Base-by-base conservation (phyloP, 2,329 filamentous ascomycete genomes). In the Pestalotiopsis sp. region DNA sequence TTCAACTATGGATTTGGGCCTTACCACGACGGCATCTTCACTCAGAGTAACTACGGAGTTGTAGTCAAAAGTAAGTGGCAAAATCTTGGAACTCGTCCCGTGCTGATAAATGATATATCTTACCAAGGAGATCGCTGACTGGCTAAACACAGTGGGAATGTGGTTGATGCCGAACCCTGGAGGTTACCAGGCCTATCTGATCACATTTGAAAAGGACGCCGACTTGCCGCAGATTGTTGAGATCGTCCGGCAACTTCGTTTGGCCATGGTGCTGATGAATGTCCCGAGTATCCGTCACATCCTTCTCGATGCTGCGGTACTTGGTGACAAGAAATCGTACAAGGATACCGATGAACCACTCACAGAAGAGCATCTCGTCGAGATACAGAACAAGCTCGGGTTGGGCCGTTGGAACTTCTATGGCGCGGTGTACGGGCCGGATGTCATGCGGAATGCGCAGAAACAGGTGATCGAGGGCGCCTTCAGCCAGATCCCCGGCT, bases 111-210 rank as follows among this genome's bases (percentile, higher is more conserved):
- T 23, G 20, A 23, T 23, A 23, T 23, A 23, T 23, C 20, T 23
- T 23, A 27, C 13, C 17, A 27, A 27, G 17, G 14, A 12, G 57
- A 23, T 11, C 4, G 20, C 27, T 62, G 9, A 62, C 36, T 17
- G 5, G 14, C 12, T 11, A 2, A 3, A 23, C 17, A 12, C 59
- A 62, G 59, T 87, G 79, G 85, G 85, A 0, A 81, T 87, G 71
- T 76, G 77, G 77, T 78, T 88, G 49, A 87, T 88, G 86, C 82
- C 83, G 0, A 85, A 86, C 59, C 84, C 84, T 0, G 84, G 81
- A 11, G 84, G 82, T 1, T 83, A 84, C 69, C 83, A 86, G 63
- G 76, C 76, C 64, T 80, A 78, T 66, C 76, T 80, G 70, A 74
- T 77, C 70, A 85, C 83, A 0, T 81, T 87, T 45, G 81, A 82